Evolutionary conservation across 305 asterid species (phyloP), one percentile per base, ranked within the genome.

Genomic region (Petunia hybrid): DNA sequence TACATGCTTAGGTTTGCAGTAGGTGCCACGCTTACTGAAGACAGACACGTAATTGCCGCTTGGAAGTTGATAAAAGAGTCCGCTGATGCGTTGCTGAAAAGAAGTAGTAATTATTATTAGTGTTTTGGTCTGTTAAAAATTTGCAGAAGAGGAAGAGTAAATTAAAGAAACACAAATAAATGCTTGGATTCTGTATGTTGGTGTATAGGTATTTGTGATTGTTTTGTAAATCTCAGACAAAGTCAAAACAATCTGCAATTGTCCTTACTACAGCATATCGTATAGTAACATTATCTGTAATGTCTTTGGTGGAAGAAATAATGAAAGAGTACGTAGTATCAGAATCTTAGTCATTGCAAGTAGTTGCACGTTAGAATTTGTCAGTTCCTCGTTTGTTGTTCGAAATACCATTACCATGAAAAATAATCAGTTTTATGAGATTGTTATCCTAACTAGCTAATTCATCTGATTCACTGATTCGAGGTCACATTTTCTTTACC

Each of bases 1-100:
- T 85, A 82, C 65, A 66, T 82, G 77, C 79, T 85, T 9, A 82
- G 87, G 75, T 85, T 85, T 39, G 87, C 87, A 4, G 85, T 85
- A 60, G 87, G 87, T 53, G 87, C 85, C 55, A 85, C 87, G 5
- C 69, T 85, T 0, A 85, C 84, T 1, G 80, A 85, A 77, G 87
- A 85, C 43, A 82, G 71, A 43, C 87, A 85, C 69, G 85, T 85
- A 13, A 67, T 36, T 16, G 60, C 84, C 0, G 85, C 85, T 16
- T 85, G 87, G 85, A 80, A 82, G 41, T 79, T 85, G 76, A 82
- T 85, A 9, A 82, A 66, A 56, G 80, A 85, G 41, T 79, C 82
- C 1, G 84, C 87, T 0, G 87, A 85, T 22, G 83, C 9, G 56
- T 41, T 82, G 59, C 13, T 82, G 10, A 74, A 46, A 76, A 63